Evolutionary conservation across 2,329 filamentous ascomycete genomes (phyloP).

Genomic region (Aureobasidium sp.): DNA sequence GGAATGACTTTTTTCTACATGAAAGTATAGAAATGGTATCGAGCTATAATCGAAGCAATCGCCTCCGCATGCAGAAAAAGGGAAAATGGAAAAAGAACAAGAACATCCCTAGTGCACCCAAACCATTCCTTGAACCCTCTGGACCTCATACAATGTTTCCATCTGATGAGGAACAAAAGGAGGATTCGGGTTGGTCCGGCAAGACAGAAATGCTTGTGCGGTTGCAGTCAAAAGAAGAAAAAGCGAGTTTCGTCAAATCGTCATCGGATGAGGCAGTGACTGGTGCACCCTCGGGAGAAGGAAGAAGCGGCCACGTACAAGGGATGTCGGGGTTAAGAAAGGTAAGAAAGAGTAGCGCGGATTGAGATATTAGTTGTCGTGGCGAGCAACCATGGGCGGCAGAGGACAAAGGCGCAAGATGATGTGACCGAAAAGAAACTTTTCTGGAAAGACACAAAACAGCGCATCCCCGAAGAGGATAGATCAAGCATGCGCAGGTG

Average conservation of each 20-base stretch:
- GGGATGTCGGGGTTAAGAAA: constrained; percentile 7
- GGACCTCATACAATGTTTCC: neutral
- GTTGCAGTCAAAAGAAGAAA: constrained; percentile 1
- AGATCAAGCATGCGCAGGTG: neutral
- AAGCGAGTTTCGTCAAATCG: constrained; percentile 13
- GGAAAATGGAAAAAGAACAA: neutral
- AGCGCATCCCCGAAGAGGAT: neutral
- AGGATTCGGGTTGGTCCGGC: neutral
- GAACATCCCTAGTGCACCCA: neutral
- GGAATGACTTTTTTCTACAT: constrained; percentile 12
- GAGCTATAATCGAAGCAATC: constrained; percentile 16
- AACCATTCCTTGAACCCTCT: neutral
- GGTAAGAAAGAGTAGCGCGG: constrained; percentile 2
- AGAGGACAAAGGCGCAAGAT: neutral
- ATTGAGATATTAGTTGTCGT: constrained; percentile 7
- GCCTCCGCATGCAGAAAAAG: constrained; percentile 13
- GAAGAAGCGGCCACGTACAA: constrained; percentile 12
- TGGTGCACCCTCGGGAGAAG: constrained; percentile 9
- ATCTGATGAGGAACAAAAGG: neutral
- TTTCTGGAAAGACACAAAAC: neutral
- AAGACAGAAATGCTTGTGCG: neutral
- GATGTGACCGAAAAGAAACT: neutral
- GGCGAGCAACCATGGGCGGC: neutral
- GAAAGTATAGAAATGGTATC: constrained; percentile 17
- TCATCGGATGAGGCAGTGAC: constrained; percentile 15